Evolutionary conservation across 148 eudicot genomes (phyloP), one percentile per base, ranked within the genome.

Genomic region (Vaccinium darrowii): DNA sequence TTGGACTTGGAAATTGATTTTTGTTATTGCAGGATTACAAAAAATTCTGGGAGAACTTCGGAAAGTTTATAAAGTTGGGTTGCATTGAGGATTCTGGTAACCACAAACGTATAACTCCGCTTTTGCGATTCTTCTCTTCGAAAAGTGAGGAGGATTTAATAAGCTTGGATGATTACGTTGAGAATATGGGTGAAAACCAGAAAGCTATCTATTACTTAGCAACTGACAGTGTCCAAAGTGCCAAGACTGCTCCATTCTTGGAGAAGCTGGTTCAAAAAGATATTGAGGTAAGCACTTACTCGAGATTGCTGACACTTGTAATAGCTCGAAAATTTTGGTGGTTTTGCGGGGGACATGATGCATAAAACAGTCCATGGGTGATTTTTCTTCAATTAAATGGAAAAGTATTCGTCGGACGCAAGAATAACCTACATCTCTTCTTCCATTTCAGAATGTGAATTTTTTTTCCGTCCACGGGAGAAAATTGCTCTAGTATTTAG

Each of bases 21-120:
- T 53, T 8, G 47, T 79, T 53, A 57, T 83, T 84, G 36, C 90
- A 93, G 99, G 98, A 97, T 83, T 97, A 97, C 92, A 97, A 95
- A 85, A 97, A 95, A 83, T 95, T 97, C 84, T 97, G 98, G 98
- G 99, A 97, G 94, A 97, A 97, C 86, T 97, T 97, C 74, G 99
- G 99, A 14, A 97, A 92, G 87, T 95, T 97, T 88, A 27, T 97
- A 69, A 97, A 97, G 91, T 84, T 97, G 87, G 99, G 98, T 18
- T 97, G 99, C 87, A 94, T 97, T 56, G 99, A 97, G 88, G 99
- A 97, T 87, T 84, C 98, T 67, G 98, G 99, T 58, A 97, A 97
- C 80, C 99, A 97, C 93, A 97, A 95, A 87, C 89, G 98, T 50
- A 85, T 97, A 71, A 93, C 96, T 5, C 99, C 99, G 16, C 92